Base-by-base conservation (phyloP, 352 stramenopile genomes). In the Globisporangium camurandrum region DNA sequence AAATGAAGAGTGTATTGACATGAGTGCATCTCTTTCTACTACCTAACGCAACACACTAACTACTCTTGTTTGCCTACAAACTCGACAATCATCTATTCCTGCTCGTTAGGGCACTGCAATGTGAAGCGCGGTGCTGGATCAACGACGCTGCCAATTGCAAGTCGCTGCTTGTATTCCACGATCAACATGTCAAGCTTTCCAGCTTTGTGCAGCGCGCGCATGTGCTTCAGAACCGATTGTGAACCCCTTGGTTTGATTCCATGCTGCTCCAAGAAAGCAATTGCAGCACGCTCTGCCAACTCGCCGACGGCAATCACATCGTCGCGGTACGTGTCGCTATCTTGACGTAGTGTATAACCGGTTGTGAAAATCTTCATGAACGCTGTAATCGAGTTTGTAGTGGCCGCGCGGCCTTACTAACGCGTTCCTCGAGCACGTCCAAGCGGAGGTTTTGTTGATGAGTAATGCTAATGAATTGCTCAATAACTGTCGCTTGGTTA, bases 191-290 rank as follows among this genome's bases (percentile, higher is more conserved):
- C 33, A 0, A 50, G 38, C 9, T 24, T 31, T 9, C 31, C 45
- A 10, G 45, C 45, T 28, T 41, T 30, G 30, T 50, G 45, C 10
- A 50, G 30, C 19, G 10, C 27, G 19, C n/a, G 45, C 45, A 42
- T 41, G 45, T 42, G 31, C 45, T 50, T 42, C 9, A 50, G 30
- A 14, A 50, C 28, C 17, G 45, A 50, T 31, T 42, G 45, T 16
- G 30, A 42, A 12, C 45, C 45, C 14, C 24, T 36, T 20, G 45
- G 30, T 31, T n/a, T 12, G 28, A 41, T 42, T 17, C 4, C 19
- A 20, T 20, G 30, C 26, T 38, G 4, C n/a, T 23, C 30, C 26
- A 49, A 20, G 33, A 49, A 49, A 9, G 9, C 27, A 19, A 38
- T 26, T 0, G 24, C 30, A 31, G 20, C 31, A 20, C 30, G 30